Conservation (phyloP, 1,284 basidiomycete species). For the Boletus semigastroideus region DNA sequence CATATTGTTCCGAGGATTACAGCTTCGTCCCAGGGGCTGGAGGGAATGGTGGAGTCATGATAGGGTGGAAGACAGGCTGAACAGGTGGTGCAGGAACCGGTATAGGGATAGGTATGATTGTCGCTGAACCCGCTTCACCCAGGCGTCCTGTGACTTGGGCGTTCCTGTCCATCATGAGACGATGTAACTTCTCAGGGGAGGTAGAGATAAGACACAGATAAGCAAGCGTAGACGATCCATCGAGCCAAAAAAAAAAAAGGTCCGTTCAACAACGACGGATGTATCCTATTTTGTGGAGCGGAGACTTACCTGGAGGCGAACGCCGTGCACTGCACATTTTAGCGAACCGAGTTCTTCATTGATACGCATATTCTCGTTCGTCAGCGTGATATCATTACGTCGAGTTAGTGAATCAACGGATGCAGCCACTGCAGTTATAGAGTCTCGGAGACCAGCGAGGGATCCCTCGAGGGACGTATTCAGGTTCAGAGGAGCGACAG, state of each 20-base stretch:
- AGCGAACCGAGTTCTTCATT: conserved; percentile 77
- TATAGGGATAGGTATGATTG: conserved; percentile 21
- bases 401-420: conserved; percentile 64
- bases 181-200: conserved; percentile 44
- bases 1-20: conserved; percentile 6
- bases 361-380: conserved; percentile 70
- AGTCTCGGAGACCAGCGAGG: conserved; percentile 57
- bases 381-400: conserved; percentile 61
- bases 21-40: conserved; percentile 34
- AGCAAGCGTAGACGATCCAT: conserved; percentile 13
- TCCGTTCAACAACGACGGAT: conserved; percentile 1
- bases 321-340: conserved; percentile 70
- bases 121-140: conserved; percentile 18
- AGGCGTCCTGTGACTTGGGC: conserved; percentile 48
- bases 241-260: conserved; percentile 8
- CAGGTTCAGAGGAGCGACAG: conserved; percentile 60
- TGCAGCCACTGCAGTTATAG: conserved; percentile 56
- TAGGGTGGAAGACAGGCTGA: conserved; percentile 29
- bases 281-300: background rate
- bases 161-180: conserved; percentile 68
- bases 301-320: conserved; percentile 72
- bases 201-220: conserved; percentile 19
- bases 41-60: conserved; percentile 34
- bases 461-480: conserved; percentile 60
- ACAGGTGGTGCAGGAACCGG: conserved; percentile 21